Evolutionary conservation across 2,329 filamentous ascomycete species (phyloP), one percentile per base, ranked within the genome.

Genomic region (Claviceps monticola): DNA sequence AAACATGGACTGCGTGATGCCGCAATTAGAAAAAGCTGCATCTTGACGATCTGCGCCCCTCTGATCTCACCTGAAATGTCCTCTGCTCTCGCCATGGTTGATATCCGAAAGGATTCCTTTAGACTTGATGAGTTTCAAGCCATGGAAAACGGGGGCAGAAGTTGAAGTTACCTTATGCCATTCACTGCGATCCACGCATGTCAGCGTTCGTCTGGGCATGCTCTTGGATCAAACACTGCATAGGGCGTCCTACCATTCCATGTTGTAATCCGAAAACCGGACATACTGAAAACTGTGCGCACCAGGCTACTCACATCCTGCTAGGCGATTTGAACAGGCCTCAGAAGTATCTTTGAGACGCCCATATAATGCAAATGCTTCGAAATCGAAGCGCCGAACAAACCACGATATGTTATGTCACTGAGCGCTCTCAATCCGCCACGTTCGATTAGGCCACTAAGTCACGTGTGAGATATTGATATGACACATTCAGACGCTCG

Each of bases 191-290:
- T 49, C n/a, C 11, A 23, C 39, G 6, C 39, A 23, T 2, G 41
- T 56, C 49, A 56, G 56, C 49, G 38, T 42, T 23, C 21, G 13
- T 17, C n/a, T 11, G 13, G 38, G 13, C 43, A 17, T 4, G 34
- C 13, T 44, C 9, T 46, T 34, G 43, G 8, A 29, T 16, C 4
- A 29, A 16, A 34, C 9, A 46, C 4, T n/a, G 4, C 14, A n/a
- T 46, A n/a, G 46, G 54, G 16, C 53, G 36, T 58, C 76, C 63
- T 66, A 87, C 86, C 86, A 69, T 91, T 91, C 86, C 86, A 91
- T 14, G 85, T 87, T 3, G 87, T 93, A 60, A 95, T 88, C 55
- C 88, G 82, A 57, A 94, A 72, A 16, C 75, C 77, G 85, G 89
- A 89, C 19, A 61, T 75, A 52, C 11, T 48, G 21, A 46, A 5